phyloP scores from a whole-genome alignment of 768 basidiomycete species.

The Serendipita sp. region DNA sequence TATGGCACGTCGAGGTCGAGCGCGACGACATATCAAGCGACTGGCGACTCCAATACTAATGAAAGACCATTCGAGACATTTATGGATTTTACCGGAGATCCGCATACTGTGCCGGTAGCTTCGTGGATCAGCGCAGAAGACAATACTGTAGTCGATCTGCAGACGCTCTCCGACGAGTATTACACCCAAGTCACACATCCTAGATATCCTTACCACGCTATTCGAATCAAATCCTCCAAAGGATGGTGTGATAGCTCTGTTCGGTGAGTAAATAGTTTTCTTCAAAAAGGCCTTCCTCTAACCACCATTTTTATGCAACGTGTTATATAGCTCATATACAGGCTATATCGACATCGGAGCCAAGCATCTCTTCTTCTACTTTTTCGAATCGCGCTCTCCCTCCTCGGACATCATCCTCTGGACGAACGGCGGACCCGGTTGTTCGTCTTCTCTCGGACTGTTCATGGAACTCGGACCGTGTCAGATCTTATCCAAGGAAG shows the following conservation, averaged over 20 bases:
- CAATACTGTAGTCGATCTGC: not conserved
- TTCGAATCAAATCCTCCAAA: slow-evolving; percentile 25
- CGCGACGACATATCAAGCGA: no score
- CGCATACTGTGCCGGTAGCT: no score
- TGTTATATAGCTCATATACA: slow-evolving; percentile 14
- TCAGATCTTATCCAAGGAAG: slow-evolving; percentile 17
- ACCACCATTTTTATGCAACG: not conserved
- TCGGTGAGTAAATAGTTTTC: slow-evolving; percentile 5
- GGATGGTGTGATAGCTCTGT: slow-evolving; percentile 29
- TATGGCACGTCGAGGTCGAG: no score
- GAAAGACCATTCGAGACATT: no score
- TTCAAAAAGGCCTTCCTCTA: not conserved
- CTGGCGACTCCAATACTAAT: no score
- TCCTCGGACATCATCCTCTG: slow-evolving; percentile 4
- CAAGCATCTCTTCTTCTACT: slow-evolving; percentile 19
- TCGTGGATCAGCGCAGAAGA: not conserved
- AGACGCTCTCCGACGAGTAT: slow-evolving; percentile 7
- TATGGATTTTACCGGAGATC: no score
- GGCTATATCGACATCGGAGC: slow-evolving; percentile 25
- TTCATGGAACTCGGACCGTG: slow-evolving; percentile 48
- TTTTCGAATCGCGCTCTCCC: slow-evolving; percentile 19
- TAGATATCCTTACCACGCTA: slow-evolving; percentile 16
- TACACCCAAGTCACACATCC: slow-evolving; percentile 11
- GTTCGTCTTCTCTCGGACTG: slow-evolving; percentile 40
- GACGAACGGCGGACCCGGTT: slow-evolving; percentile 34